Evolutionary conservation across 805 yeast species (phyloP), one percentile per base, ranked within the genome.

Genomic region (Wickerhamiella alocasiicola): DNA sequence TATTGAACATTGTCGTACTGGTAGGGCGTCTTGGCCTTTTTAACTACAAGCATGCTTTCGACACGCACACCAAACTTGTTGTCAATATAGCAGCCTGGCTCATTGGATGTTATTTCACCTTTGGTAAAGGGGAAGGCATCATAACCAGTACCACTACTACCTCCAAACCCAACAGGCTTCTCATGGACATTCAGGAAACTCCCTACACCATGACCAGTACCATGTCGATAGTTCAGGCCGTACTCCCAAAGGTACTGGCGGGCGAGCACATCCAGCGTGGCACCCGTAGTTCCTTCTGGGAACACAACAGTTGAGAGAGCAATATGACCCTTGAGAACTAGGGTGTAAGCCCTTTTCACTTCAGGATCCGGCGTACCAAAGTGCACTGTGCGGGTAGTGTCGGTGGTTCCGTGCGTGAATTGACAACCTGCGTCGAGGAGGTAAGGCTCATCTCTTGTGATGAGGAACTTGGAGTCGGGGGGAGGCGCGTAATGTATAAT

Each of bases 171-270:
- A 42, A 88, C 70, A 1, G 97, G 97, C 0, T 91, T 88, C 55
- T 93, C 95, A 57, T 91, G 98, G n/a, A 91, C 97, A 57, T 80
- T 79, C 33, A 93, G 73, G 56, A 70, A 88, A 16, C 87, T 70
- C 2, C 95, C 97, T 15, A 91, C 81, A 4, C 98, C 98, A 60
- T 91, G 98, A 2, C 97, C 95, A 0, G 97, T 84, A 6, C 98
- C 97, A 59, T 91, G 98, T 48, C 78, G 74, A 57, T 81, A 91
- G 56, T 82, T 91, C 34, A 83, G 64, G 0, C 97, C 97, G 39
- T 74, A 67, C 31, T 74, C 65, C 85, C 93, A 81, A 43, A 91
- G 63, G 40, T 74, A 78, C 58, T 79, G 85, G 48, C 98, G 70
- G 0, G 95, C 94, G 36, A 85, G 66, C 0, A 75, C 65, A 55